Conservation (phyloP, 2,329 filamentous ascomycete genomes). For the Calonectria multiphialidica region DNA sequence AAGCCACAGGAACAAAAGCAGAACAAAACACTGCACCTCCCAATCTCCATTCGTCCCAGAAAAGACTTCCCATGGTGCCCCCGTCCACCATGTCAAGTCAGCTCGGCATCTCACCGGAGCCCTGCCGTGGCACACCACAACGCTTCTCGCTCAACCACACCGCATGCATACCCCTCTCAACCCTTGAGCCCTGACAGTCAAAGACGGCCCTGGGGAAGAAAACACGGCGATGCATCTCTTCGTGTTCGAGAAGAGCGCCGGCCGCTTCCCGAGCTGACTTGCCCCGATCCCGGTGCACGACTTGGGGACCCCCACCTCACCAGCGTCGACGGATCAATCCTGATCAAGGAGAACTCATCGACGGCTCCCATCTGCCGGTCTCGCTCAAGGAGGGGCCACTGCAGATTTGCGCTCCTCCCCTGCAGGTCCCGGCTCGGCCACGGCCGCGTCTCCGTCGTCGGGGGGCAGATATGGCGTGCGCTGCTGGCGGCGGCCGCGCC, state of each 20-base stretch:
- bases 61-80: neutral
- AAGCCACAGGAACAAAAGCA: neutral
- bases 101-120: conserved; percentile 5
- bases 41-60: neutral
- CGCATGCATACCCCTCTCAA: neutral
- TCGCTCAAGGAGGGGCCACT: conserved; percentile 29
- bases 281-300: neutral
- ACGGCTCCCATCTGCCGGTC: conserved; percentile 1
- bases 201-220: too few relatives aligned
- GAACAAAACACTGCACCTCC: neutral
- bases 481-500: conserved; percentile 21
- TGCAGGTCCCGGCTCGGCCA: neutral
- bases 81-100: neutral
- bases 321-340: neutral
- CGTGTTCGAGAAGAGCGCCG: conserved; percentile 16
- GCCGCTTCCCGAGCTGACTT: neutral
- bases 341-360: neutral
- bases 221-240: neutral
- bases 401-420: conserved; percentile 36
- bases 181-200: neutral
- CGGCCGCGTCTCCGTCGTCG: conserved; percentile 21
- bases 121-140: conserved; percentile 12
- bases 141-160: conserved; percentile 4
- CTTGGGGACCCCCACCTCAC: neutral
- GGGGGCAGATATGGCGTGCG: conserved; percentile 36